Percentiles rank a stretch among this genome's conserved stretches.
Evolutionary conservation across 176 grass and related monocot species (phyloP).

Genomic region (Cocos nucifera): DNA sequence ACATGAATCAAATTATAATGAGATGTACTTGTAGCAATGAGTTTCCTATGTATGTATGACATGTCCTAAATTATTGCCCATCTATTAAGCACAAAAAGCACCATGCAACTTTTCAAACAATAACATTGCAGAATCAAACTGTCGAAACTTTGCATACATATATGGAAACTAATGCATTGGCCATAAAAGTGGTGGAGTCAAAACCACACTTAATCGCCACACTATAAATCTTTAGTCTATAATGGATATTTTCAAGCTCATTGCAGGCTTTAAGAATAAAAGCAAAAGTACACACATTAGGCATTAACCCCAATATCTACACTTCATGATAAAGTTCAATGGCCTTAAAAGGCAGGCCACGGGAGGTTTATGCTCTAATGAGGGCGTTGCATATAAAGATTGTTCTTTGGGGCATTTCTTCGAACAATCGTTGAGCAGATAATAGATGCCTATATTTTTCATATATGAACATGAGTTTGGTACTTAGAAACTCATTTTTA

Average conservation of each 20-base stretch:
- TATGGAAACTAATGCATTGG: no score
- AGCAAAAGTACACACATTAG: slow-evolving; percentile 70
- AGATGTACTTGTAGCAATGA: no score
- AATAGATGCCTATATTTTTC: slow-evolving; percentile 45
- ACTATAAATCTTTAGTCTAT: slow-evolving; percentile 49
- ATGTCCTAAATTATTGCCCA: no score
- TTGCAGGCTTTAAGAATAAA: slow-evolving; percentile 70
- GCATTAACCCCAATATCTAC: slow-evolving; percentile 24
- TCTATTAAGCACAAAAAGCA: no score
- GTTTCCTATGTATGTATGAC: no score
- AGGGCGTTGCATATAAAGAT: slow-evolving; percentile 90
- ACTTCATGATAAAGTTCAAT: slow-evolving; percentile 37
- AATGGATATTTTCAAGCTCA: slow-evolving; percentile 14
- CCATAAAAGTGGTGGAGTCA: slow-evolving; percentile 39
- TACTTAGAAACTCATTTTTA: slow-evolving; percentile 62
- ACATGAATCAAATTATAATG: no score
- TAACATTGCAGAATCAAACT: no score
- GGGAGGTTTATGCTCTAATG: slow-evolving; percentile 49
- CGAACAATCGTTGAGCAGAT: slow-evolving; percentile 53
- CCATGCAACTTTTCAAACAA: no score
- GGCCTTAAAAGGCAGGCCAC: slow-evolving; percentile 20
- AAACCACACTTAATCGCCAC: slow-evolving; percentile 43
- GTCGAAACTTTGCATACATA: no score
- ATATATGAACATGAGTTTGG: slow-evolving; percentile 83
- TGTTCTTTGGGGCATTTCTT: slow-evolving; percentile 54